phyloP scores from a whole-genome alignment of 805 yeast genomes.

The Zygoascus bituminiphila region DNA sequence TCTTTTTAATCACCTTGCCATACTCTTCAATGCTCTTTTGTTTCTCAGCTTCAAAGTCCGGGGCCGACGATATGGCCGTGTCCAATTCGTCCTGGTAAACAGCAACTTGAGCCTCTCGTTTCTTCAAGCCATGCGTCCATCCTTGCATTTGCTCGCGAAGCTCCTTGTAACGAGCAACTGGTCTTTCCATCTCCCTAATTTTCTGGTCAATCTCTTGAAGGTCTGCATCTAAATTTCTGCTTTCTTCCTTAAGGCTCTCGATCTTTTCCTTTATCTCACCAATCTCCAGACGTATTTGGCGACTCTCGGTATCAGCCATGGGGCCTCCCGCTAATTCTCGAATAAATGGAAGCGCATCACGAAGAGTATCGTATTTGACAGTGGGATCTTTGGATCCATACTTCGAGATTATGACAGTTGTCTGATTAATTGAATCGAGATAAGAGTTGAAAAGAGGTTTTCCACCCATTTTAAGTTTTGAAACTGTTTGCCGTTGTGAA shows the following conservation, averaged over 20 bases:
- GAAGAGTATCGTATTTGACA: conserved; percentile 19
- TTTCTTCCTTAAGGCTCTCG: background rate
- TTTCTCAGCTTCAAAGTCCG: background rate
- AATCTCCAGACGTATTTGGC: background rate
- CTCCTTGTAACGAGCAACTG: background rate
- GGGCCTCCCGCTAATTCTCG: conserved; percentile 3
- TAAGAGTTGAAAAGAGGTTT: conserved; percentile 49
- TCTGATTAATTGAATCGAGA: conserved; percentile 49
- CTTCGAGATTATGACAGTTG: conserved; percentile 45
- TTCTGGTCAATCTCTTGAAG: background rate
- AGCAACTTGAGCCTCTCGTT: conserved; percentile 11
- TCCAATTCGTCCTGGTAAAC: conserved; percentile 11
- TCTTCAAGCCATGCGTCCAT: background rate
- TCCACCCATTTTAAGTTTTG: conserved; percentile 7
- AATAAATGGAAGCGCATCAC: background rate
- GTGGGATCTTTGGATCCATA: conserved; percentile 56
- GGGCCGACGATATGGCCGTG: background rate
- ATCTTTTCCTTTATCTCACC: background rate
- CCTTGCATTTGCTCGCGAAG: background rate
- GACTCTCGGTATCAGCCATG: background rate
- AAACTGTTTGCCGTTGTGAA: conserved; percentile 27
- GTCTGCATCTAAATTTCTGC: background rate
- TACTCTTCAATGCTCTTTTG: conserved; percentile 19
- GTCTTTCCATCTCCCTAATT: background rate
- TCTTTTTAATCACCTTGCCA: background rate